Conservation (phyloP, 2,329 filamentous ascomycete species). For the Trichoderma hamatum region DNA sequence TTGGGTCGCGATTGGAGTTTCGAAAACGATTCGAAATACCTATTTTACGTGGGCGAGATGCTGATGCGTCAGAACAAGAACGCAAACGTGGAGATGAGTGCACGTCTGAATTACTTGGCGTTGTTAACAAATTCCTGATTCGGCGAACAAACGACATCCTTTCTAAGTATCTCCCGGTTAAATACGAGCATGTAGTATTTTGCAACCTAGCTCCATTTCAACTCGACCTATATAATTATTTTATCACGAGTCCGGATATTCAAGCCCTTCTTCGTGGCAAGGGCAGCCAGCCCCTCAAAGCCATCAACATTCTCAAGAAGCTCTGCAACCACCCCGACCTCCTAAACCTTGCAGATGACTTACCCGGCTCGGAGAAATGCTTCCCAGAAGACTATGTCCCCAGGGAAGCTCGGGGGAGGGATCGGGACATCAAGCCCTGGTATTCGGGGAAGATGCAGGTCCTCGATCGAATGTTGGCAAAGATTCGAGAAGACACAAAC, state of each 20-base stretch:
- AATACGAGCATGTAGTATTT: slow-evolving; percentile 99
- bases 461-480: slow-evolving; percentile 94
- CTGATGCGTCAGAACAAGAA: slow-evolving; percentile 81
- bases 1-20: slow-evolving; percentile 88
- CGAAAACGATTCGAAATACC: slow-evolving; percentile 92
- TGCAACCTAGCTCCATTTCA: slow-evolving; percentile 95
- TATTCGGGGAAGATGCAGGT: slow-evolving; percentile 99
- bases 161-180: slow-evolving; percentile 95
- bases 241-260: slow-evolving; percentile 93
- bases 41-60: slow-evolving; percentile 88
- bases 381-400: slow-evolving; percentile 87
- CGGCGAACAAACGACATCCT: slow-evolving; percentile 96
- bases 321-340: slow-evolving; percentile 98
- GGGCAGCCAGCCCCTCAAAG: slow-evolving; percentile 93
- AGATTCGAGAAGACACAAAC: slow-evolving; percentile 93
- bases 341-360: slow-evolving; percentile 77
- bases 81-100: slow-evolving; percentile 82
- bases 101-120: slow-evolving; percentile 73
- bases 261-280: slow-evolving; percentile 89
- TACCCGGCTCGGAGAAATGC: slow-evolving; percentile 81
- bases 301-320: slow-evolving; percentile 96
- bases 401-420: slow-evolving; percentile 83
- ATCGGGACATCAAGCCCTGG: slow-evolving; percentile 91
- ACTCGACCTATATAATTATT: slow-evolving; percentile 91
- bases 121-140: slow-evolving; percentile 99